Conservation (phyloP, 176 grass and related monocot genomes). For the Lolium perenne region DNA sequence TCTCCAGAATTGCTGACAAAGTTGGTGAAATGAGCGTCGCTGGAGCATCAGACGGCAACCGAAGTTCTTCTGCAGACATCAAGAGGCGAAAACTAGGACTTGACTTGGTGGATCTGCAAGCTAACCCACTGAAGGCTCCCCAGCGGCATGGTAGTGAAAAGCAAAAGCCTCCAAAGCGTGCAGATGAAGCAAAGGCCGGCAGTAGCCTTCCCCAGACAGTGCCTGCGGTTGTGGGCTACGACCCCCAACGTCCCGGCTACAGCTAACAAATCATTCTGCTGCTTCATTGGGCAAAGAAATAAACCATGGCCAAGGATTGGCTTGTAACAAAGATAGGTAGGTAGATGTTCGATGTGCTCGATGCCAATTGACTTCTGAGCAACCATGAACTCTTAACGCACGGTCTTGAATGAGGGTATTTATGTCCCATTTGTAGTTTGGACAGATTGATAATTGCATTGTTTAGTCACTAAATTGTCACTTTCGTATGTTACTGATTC, state of each 20-base stretch:
- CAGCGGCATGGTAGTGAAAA: constrained; percentile 49
- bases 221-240: constrained; percentile 23
- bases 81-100: constrained; percentile 55
- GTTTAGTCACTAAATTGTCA: background rate
- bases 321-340: constrained; percentile 32
- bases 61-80: constrained; percentile 16
- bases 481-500: background rate
- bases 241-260: constrained; percentile 35
- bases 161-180: constrained; percentile 48
- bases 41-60: constrained; percentile 31
- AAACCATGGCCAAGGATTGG: constrained; percentile 25
- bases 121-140: constrained; percentile 36
- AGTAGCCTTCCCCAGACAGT: constrained; percentile 33
- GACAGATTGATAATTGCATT: constrained; percentile 6
- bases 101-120: constrained; percentile 36
- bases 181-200: constrained; percentile 49
- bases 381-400: constrained; percentile 23
- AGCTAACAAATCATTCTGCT: constrained; percentile 21
- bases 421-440: constrained; percentile 21
- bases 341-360: constrained; percentile 29
- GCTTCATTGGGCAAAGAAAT: constrained; percentile 17
- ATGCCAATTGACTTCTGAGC: constrained; percentile 39
- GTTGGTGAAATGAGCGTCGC: constrained; percentile 2
- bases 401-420: constrained; percentile 25
- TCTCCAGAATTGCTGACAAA: constrained; percentile 38